Base-by-base conservation (phyloP, 140 eudicot genomes). In the Flaveria floridana region DNA sequence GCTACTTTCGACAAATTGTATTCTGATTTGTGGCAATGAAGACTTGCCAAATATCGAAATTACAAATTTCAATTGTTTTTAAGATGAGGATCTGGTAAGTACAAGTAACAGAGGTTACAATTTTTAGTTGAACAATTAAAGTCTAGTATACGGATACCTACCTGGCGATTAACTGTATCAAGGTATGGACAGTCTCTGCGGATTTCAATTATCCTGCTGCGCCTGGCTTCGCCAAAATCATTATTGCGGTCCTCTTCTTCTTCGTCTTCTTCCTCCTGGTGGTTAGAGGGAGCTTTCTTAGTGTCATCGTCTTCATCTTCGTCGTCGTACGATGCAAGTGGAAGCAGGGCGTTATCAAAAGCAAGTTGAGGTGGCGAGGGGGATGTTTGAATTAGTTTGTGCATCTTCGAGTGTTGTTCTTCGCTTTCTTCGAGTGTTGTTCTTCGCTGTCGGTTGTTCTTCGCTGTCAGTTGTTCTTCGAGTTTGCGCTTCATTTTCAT, bases 111-210 rank as follows among this genome's bases (percentile, higher is more conserved):
- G 41, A 34, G 41, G 41, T 34, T 34, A 34, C 41, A 34, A 6
- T 4, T 34, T 34, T 34, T 34, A 34, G 41, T 34, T 34, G 41
- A 34, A 34, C 7, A 34, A 34, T 34, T 1, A 34, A 34, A 34
- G 41, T 34, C 41, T 6, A 34, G 41, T 34, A 34, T 34, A 6
- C 2, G 57, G n/a, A 16, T 53, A 50, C 48, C n/a, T 84, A 92
- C 98, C 98, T 93, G 98, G 57, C 98, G 91, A 72, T 93, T 93
- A 62, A 93, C 97, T 19, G 97, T 93, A 71, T 93, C 97, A 46
- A 93, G 96, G 78, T 90, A 89, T 0, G 98, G 98, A 68, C 98
- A 93, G 42, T 93, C 98, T 79, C 90, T 81, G 37, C 98, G 87
- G 14, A 90, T 81, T 79, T 93, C 94, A 71, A 86, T 78, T 34